Evolutionary conservation across 73 alveolate species (phyloP), one percentile per base, ranked within the genome.

Genomic region (Paramecium sonneborni): DNA sequence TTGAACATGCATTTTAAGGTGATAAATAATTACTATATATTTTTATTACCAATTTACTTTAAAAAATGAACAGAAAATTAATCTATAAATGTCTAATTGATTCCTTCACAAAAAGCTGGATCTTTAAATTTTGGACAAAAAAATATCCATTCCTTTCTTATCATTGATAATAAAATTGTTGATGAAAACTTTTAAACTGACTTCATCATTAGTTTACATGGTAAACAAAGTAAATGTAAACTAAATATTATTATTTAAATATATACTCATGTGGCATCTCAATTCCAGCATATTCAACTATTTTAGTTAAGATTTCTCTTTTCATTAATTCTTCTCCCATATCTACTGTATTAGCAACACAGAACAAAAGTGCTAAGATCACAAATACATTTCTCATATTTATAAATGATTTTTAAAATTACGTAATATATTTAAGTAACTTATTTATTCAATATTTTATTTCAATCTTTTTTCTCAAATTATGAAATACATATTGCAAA

Each of bases 81-180:
- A 43, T 79, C 69, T 1, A 79, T 79, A 12, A 79, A 79, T 41
- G 90, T 79, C 28, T 79, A 44, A 24, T 24, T 79, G 15, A 79
- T 43, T 23, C 90, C 90, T 62, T 74, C 87, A 79, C 90, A 79
- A 46, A 79, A 79, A 15, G 44, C 46, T 24, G 44, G 26, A 39
- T 79, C 90, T 79, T 79, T 79, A 10, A 79, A 39, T 62, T 43
- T 43, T 20, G 90, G 90, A 44, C 90, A 79, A 23, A 79, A 21
- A 30, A 46, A n/a, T 26, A 28, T 3, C 44, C 44, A 79, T 46
- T 79, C 90, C 24, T 79, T 79, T 24, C 7, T 41, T 8, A 79
- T 79, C 15, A 41, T 24, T 11, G 15, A 20, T 41, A 46, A 37
- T 3, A 79, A 46, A 15, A 37, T 38, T 20, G 46, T 79, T 46